phyloP scores from a whole-genome alignment of 495 filamentous ascomycete genomes.

The Chlorociboria aeruginascens region DNA sequence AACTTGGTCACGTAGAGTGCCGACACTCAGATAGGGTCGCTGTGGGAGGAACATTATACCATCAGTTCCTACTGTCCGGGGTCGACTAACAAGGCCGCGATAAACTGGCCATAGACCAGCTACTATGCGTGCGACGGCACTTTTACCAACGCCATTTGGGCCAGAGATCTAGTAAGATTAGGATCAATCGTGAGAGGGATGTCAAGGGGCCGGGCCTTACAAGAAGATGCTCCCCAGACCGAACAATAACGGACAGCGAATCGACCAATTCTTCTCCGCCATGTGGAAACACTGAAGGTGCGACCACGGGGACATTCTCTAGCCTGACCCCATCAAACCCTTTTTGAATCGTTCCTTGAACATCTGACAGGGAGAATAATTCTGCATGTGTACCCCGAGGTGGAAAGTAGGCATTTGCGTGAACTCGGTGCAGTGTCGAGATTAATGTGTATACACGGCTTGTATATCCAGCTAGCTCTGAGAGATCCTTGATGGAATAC shows the following conservation, averaged over 20 bases:
- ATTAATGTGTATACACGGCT: conserved; percentile 93
- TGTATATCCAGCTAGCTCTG: conserved; percentile 89
- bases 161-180: conserved; percentile 55
- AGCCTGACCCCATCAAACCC: conserved; percentile 91
- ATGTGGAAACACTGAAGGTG: conserved; percentile 68
- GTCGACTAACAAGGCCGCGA: conserved; percentile 73
- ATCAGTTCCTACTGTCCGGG: conserved; percentile 66
- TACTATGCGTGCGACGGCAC: conserved; percentile 75
- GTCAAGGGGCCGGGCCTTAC: conserved; percentile 19
- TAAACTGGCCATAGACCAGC: conserved; percentile 96
- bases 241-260: conserved; percentile 74
- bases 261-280: conserved; percentile 89
- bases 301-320: conserved; percentile 88
- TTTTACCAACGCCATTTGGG: conserved; percentile 91
- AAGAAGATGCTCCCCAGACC: conserved; percentile 81
- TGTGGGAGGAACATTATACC: conserved; percentile 99
- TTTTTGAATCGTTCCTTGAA: conserved; percentile 84
- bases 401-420: conserved; percentile 75
- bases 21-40: conserved; percentile 82
- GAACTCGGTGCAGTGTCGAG: conserved; percentile 84
- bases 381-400: conserved; percentile 58
- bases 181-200: background rate
- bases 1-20: conserved; percentile 94
- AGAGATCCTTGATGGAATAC: conserved; percentile 98
- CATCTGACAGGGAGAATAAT: conserved; percentile 75